Base-by-base conservation (phyloP, 768 basidiomycete species). In the Infundibulicybe gibba region DNA sequence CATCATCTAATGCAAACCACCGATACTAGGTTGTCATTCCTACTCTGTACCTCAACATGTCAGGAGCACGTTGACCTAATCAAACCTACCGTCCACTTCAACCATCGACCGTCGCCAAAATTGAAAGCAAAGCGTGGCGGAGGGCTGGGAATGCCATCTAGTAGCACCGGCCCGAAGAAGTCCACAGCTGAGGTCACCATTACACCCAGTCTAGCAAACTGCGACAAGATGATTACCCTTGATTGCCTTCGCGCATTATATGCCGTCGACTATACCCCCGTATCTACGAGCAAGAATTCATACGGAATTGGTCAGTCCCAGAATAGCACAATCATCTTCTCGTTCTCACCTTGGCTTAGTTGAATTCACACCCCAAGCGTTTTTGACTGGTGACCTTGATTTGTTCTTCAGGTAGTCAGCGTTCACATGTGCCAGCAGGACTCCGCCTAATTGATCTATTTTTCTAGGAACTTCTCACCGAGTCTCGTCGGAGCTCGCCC, bases 351-450 rank as follows among this genome's bases (percentile, higher is more conserved):
- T 25, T 25, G 25, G 25, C 8, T 25, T 46, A 77, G 78, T 74
- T 48, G 79, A 81, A 55, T 80, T 70, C 55, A 74, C 76, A 3
- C 80, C 79, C 0, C 70, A 77, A 45, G 59, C 75, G 1, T 80
- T 67, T 54, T 45, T 68, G 13, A 69, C 66, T 16, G 54, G 57
- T 2, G 79, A 80, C 50, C 61, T 77, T 21, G 63, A 80, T 41
- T 15, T 74, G 47, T 81, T 81, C 56, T 60, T 62, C 44, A 41
- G 54, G 64, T 61, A 25, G 25, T 8, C 25, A 8, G 48, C 15
- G 8, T n/a, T 43, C 9, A 2, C 0, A 10, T 16, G 35, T 3
- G 1, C 20, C 19, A 13, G 6, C 3, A 12, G 15, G 30, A 19
- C 10, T 17, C 5, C 4, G 17, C 2, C 32, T 40, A 10, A 20